These are phyloP conservation scores for Naegleria gruberi DNA, from an alignment of 208 protist species.

Conservation along the genomic window DNA sequence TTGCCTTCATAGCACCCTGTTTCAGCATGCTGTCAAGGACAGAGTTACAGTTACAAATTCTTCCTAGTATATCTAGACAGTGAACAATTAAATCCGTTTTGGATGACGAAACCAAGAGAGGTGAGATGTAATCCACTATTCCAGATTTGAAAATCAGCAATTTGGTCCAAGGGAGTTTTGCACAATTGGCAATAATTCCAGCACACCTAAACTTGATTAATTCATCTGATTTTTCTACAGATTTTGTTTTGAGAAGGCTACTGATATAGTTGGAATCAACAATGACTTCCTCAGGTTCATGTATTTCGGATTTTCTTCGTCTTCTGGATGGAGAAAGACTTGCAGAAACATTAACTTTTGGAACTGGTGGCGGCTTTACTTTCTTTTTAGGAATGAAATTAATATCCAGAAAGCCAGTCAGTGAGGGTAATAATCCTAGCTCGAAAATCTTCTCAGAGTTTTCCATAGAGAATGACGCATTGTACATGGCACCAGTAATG, in stretches of 20 bases:
- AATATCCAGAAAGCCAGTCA: background rate
- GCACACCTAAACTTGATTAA: background rate
- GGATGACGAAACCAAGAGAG: background rate
- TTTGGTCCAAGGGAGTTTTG: background rate
- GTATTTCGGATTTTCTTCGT: background rate
- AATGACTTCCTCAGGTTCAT: background rate
- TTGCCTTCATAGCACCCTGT: background rate
- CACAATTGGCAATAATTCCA: slow-evolving; percentile 2
- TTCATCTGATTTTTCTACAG: background rate
- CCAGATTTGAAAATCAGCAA: background rate
- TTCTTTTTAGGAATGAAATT: background rate
- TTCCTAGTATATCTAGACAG: background rate
- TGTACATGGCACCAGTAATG: background rate
- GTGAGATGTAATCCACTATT: background rate
- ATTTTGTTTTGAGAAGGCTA: background rate
- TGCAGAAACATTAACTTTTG: too few relatives aligned
- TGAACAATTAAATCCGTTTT: background rate
- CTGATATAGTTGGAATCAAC: background rate
- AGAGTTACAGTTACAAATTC: background rate
- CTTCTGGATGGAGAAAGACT: background rate
- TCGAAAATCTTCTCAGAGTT: background rate
- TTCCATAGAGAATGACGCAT: background rate
- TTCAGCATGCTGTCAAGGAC: background rate
- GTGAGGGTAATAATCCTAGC: background rate
- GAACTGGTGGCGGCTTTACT: background rate